Conservation (phyloP, 106 monocot genomes). For the Allium cepa region DNA sequence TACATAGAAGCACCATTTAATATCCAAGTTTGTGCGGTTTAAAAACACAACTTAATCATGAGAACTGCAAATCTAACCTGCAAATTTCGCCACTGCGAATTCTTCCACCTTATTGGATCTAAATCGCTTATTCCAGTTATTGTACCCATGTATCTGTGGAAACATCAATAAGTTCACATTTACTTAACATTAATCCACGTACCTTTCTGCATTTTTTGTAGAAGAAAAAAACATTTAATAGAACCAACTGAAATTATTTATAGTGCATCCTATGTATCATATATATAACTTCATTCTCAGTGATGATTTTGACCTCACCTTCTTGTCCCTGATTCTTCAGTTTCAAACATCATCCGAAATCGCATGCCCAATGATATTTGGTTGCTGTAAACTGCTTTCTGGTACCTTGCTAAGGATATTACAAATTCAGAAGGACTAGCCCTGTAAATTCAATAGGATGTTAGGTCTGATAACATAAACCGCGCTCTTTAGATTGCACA, state of each 20-base stretch:
- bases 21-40: too few relatives aligned
- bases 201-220: too few relatives aligned
- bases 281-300: too few relatives aligned
- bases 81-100: conserved; percentile 89
- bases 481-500: neutral
- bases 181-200: neutral
- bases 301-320: conserved; percentile 29
- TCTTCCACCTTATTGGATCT: conserved; percentile 92
- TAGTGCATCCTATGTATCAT: too few relatives aligned
- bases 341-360: conserved; percentile 90
- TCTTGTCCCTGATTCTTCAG: conserved; percentile 87
- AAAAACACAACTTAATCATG: neutral
- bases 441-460: conserved; percentile 22
- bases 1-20: too few relatives aligned
- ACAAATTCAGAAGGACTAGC: conserved; percentile 90
- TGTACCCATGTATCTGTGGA: conserved; percentile 89
- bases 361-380: conserved; percentile 85
- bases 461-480: too few relatives aligned
- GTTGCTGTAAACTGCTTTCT: conserved; percentile 63
- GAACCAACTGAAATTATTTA: neutral
- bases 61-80: conserved; percentile 39
- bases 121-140: conserved; percentile 90
- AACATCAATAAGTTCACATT: neutral
- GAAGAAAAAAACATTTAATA: too few relatives aligned
- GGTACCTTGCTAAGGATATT: conserved; percentile 74